Conservation (phyloP, 2,329 filamentous ascomycete species). For the Colletotrichum spinosum region DNA sequence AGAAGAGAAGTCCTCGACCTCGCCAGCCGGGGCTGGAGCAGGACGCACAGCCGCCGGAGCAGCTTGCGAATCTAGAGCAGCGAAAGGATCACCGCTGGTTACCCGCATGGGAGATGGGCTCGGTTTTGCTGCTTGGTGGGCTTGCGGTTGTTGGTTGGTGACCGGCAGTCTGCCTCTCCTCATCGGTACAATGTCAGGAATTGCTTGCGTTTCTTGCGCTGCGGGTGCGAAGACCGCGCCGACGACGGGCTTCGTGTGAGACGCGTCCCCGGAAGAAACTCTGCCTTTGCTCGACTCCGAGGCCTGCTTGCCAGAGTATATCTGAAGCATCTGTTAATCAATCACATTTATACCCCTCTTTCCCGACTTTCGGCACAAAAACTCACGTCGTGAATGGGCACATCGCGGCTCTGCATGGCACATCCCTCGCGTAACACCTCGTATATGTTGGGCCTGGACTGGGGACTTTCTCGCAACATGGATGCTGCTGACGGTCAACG, state of each 20-base stretch:
- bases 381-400: slow-evolving; percentile 89
- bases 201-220: slow-evolving; percentile 74
- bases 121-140: slow-evolving; percentile 63
- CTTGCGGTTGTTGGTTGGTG: slow-evolving; percentile 48
- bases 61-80: slow-evolving; percentile 81
- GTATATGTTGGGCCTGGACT: slow-evolving; percentile 88
- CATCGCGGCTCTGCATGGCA: slow-evolving; percentile 85
- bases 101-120: slow-evolving; percentile 78
- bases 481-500: slow-evolving; percentile 66
- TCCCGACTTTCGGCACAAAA: slow-evolving; percentile 23
- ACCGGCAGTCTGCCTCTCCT: slow-evolving; percentile 80
- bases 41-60: slow-evolving; percentile 55
- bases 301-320: slow-evolving; percentile 74
- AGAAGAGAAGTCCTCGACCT: slow-evolving; percentile 82
- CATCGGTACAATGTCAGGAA: slow-evolving; percentile 96
- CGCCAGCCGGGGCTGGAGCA: slow-evolving; percentile 47
- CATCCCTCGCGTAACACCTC: slow-evolving; percentile 90
- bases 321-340: slow-evolving; percentile 60
- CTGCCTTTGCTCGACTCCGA: slow-evolving; percentile 68
- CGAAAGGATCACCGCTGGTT: slow-evolving; percentile 85
- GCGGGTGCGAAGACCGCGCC: slow-evolving; percentile 87
- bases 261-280: slow-evolving; percentile 65
- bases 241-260: slow-evolving; percentile 70
- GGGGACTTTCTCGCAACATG: slow-evolving; percentile 89
- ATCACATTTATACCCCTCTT: slow-evolving; percentile 36